These are phyloP conservation scores for Arachis monticola DNA, from an alignment of 331 rosid species.

Conservation along the genomic window DNA sequence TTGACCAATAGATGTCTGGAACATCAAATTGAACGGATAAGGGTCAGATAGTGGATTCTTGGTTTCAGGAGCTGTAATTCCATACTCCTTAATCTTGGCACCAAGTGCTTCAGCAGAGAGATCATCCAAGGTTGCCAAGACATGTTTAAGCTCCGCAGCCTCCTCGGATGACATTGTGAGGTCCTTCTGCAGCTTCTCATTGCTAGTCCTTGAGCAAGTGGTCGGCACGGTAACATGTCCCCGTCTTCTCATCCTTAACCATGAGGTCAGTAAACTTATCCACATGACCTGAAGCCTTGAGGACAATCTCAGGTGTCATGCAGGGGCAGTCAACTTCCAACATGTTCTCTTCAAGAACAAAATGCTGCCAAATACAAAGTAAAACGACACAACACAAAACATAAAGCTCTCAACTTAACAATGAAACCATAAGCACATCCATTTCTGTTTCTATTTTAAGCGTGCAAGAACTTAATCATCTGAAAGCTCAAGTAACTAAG, in stretches of 20 bases:
- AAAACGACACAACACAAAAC: not conserved
- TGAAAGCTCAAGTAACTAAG: no score
- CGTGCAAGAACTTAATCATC: no score
- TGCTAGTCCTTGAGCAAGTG: slow-evolving; percentile 91
- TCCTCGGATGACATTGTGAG: slow-evolving; percentile 60
- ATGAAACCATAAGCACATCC: not conserved
- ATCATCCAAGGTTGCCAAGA: slow-evolving; percentile 76
- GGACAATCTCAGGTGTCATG: no score
- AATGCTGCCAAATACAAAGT: slow-evolving; percentile 55
- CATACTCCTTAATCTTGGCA: slow-evolving; percentile 29
- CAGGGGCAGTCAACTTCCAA: no score
- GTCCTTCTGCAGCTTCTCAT: slow-evolving; percentile 89
- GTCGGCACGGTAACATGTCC: slow-evolving; percentile 88
- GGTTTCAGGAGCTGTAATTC: slow-evolving; percentile 83
- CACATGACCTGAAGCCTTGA: no score
- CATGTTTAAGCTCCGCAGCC: slow-evolving; percentile 68
- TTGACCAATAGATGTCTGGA: slow-evolving; percentile 93
- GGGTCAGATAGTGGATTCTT: slow-evolving; percentile 88
- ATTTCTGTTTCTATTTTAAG: not conserved
- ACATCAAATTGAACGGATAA: slow-evolving; percentile 95
- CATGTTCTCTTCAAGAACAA: slow-evolving; percentile 59
- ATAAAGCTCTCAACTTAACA: slow-evolving; percentile 4
- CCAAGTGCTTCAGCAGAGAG: slow-evolving; percentile 76
- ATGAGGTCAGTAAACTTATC: no score
- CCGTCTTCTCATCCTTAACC: slow-evolving; percentile 65